These are phyloP conservation scores for Phialophora chinensis DNA, from an alignment of 2,329 filamentous ascomycete species.

Conservation along the genomic window DNA sequence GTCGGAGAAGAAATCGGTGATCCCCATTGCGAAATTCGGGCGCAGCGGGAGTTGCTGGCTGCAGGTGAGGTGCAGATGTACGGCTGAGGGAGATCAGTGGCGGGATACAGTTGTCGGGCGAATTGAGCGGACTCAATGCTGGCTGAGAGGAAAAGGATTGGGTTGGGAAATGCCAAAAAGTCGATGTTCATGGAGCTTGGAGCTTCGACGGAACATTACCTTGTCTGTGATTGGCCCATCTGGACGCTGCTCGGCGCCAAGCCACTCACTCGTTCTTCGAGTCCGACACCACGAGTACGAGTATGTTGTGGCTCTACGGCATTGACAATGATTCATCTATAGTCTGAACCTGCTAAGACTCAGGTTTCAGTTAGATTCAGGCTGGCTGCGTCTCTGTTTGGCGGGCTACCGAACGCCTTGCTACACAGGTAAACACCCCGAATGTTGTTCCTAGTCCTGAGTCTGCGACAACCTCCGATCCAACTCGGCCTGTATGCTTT, in stretches of 20 bases:
- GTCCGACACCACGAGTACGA: neutral
- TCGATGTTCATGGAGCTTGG: slow-evolving; percentile 3
- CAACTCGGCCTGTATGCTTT: slow-evolving; percentile 75
- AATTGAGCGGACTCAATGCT: neutral
- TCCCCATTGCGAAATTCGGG: slow-evolving; percentile 58
- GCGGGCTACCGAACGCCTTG: neutral
- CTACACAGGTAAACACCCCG: neutral
- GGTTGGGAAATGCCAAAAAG: slow-evolving; percentile 3
- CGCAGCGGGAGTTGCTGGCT: neutral
- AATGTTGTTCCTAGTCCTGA: slow-evolving; percentile 8
- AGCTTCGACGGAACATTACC: slow-evolving; percentile 19
- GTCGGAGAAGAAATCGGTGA: slow-evolving; percentile 69
- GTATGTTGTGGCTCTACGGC: neutral
- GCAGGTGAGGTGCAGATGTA: neutral
- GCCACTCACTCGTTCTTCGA: neutral
- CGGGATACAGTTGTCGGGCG: neutral
- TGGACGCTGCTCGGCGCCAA: slow-evolving; percentile 7
- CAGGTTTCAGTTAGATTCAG: neutral
- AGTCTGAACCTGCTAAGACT: neutral
- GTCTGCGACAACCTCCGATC: slow-evolving; percentile 58
- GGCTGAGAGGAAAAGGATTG: neutral
- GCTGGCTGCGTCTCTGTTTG: neutral
- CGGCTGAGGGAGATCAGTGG: neutral
- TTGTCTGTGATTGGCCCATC: slow-evolving; percentile 13
- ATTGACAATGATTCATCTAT: neutral